Evolutionary conservation across 2,329 filamentous ascomycete genomes (phyloP).

Genomic region (Cladosporium sp.): DNA sequence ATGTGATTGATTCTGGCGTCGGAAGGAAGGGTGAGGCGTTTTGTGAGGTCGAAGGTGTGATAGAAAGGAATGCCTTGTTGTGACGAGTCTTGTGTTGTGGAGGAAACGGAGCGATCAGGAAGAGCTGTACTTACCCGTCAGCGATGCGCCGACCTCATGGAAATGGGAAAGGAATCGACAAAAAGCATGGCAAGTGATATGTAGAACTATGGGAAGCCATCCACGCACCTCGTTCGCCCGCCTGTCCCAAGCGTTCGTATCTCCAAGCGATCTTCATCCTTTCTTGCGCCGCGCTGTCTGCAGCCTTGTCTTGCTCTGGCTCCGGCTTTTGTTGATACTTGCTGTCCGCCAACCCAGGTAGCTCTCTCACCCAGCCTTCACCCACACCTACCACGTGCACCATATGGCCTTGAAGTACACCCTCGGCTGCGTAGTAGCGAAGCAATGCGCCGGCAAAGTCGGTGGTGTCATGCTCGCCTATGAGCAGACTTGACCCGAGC

Average conservation of each 20-base stretch:
- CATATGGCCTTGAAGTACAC: conserved; percentile 83
- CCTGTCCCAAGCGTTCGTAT: conserved; percentile 79
- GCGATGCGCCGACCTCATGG: conserved; percentile 10
- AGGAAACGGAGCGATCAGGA: conserved; percentile 22
- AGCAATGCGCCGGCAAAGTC: conserved; percentile 85
- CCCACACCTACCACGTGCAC: conserved; percentile 80
- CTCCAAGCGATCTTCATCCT: conserved; percentile 99
- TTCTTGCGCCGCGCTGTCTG: conserved; percentile 45
- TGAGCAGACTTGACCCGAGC: conserved; percentile 72
- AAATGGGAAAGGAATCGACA: not conserved
- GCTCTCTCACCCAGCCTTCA: conserved; percentile 74
- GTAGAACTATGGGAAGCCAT: not conserved
- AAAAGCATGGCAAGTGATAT: not conserved
- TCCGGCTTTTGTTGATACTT: conserved; percentile 29
- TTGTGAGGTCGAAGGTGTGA: conserved; percentile 51
- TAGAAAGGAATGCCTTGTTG: conserved; percentile 37
- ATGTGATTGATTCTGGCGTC: conserved; percentile 42
- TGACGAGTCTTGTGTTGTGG: conserved; percentile 6
- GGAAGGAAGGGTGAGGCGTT: conserved; percentile 41
- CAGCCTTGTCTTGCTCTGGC: conserved; percentile 15
- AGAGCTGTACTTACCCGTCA: conserved; percentile 26
- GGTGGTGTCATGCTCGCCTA: conserved; percentile 88
- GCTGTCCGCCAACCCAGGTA: conserved; percentile 64
- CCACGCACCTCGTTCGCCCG: conserved; percentile 61
- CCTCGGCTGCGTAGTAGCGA: conserved; percentile 88